These are phyloP conservation scores for Babjeviella inositovora DNA, from an alignment of 805 yeast species.

Conservation along the genomic window DNA sequence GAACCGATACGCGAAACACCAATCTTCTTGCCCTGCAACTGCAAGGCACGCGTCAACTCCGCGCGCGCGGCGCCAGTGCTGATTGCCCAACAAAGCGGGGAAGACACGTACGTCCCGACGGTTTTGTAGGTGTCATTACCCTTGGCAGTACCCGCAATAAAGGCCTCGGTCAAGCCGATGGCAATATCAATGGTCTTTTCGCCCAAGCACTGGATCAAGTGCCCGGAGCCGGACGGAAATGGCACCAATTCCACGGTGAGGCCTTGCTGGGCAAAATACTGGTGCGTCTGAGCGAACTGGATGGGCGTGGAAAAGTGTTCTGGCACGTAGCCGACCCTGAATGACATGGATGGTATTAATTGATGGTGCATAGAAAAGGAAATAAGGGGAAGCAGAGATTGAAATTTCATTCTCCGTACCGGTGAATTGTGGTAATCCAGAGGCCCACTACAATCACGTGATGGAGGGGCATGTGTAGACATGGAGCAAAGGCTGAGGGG, in stretches of 20 bases:
- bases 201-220: slow-evolving; percentile 59
- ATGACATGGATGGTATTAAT: slow-evolving; percentile 1
- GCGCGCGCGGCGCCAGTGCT: slow-evolving; percentile 54
- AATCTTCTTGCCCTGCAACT: slow-evolving; percentile 45
- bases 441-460: too few species aligned
- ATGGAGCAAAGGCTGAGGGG: too few species aligned
- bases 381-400: too few species aligned
- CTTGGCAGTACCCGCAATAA: slow-evolving; percentile 67
- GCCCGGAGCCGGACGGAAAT: slow-evolving; percentile 80
- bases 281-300: slow-evolving; percentile 48
- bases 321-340: slow-evolving; percentile 71
- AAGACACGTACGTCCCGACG: slow-evolving; percentile 70
- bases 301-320: slow-evolving; percentile 88
- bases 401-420: too few species aligned
- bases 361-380: too few species aligned
- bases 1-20: slow-evolving; percentile 83
- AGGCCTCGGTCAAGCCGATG: slow-evolving; percentile 84
- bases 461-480: too few species aligned
- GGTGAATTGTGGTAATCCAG: too few species aligned
- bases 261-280: slow-evolving; percentile 30
- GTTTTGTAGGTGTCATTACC: slow-evolving; percentile 51
- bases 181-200: slow-evolving; percentile 58
- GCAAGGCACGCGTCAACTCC: slow-evolving; percentile 31
- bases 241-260: slow-evolving; percentile 47
- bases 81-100: slow-evolving; percentile 77